Percentiles rank a stretch among this genome's conserved stretches.
These are phyloP conservation scores for Cantharellus anzutake DNA, from an alignment of 768 basidiomycete species.

Conservation along the genomic window DNA sequence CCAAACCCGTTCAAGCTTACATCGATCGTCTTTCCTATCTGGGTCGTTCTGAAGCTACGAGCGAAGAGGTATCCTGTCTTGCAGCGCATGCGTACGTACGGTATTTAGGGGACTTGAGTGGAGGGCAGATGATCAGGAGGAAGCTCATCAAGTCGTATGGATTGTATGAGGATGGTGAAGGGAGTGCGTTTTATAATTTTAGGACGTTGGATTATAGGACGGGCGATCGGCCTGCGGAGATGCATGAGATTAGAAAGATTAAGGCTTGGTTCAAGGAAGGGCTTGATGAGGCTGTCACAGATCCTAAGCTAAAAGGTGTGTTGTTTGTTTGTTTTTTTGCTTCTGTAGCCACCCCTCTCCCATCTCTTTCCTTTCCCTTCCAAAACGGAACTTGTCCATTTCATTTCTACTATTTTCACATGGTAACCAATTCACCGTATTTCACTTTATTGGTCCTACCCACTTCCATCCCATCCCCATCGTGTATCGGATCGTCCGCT, in stretches of 20 bases:
- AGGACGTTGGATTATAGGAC: conserved; percentile 31
- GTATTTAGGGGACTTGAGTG: conserved; percentile 64
- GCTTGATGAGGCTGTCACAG: conserved; percentile 31
- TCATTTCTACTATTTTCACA: neutral
- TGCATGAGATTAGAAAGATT: conserved; percentile 49
- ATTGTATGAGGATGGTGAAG: conserved; percentile 35
- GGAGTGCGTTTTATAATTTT: conserved; percentile 51
- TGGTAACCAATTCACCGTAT: neutral
- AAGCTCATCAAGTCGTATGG: conserved; percentile 47
- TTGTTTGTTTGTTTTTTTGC: neutral
- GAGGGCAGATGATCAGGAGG: conserved; percentile 51
- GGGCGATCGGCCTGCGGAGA: conserved; percentile 18
- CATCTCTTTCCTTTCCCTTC: neutral
- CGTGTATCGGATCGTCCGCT: too few species aligned
- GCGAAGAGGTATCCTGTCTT: conserved; percentile 30
- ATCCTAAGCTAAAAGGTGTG: conserved; percentile 25
- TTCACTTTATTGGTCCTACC: too few species aligned
- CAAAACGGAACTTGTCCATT: neutral
- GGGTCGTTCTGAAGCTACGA: conserved; percentile 22
- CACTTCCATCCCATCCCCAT: too few species aligned
- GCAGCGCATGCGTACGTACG: conserved; percentile 70
- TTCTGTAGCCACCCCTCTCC: neutral
- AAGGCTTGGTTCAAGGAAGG: conserved; percentile 51
- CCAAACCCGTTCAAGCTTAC: conserved; percentile 33
- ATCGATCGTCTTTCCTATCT: conserved; percentile 25